These are phyloP conservation scores for Salicornia ramosissima DNA, from an alignment of 148 eudicot genomes.

Conservation along the genomic window DNA sequence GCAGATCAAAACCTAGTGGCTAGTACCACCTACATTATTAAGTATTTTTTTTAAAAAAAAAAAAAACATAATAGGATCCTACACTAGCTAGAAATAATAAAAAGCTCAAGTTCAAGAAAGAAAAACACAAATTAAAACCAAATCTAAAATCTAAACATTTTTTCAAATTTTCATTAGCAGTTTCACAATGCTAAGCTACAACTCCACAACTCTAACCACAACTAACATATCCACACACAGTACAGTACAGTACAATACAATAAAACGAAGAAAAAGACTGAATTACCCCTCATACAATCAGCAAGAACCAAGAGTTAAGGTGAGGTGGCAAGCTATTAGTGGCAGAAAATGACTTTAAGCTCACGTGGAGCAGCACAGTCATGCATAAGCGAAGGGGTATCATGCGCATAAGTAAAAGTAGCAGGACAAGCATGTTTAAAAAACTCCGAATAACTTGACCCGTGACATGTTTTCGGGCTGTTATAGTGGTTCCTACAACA, in stretches of 20 bases:
- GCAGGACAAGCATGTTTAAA: slow-evolving; percentile 81
- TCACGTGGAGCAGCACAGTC: slow-evolving; percentile 87
- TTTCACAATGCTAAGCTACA: neutral
- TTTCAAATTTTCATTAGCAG: neutral
- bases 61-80: too few relatives aligned
- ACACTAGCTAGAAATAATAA: too few relatives aligned
- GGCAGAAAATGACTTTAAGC: slow-evolving; percentile 97
- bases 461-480: slow-evolving; percentile 45
- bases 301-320: too few relatives aligned
- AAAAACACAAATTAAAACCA: neutral
- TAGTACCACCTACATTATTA: too few relatives aligned
- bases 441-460: slow-evolving; percentile 45
- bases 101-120: neutral
- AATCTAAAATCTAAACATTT: neutral
- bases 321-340: slow-evolving; percentile 22
- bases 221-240: too few relatives aligned
- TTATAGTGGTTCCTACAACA: slow-evolving; percentile 66
- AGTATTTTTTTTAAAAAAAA: too few relatives aligned
- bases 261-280: neutral
- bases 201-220: too few relatives aligned
- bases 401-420: slow-evolving; percentile 82
- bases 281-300: neutral
- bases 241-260: too few relatives aligned
- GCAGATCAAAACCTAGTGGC: too few relatives aligned
- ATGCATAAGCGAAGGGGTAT: slow-evolving; percentile 78